Evolutionary conservation across 2,329 filamentous ascomycete species (phyloP).

Genomic region (Monilinia laxa): DNA sequence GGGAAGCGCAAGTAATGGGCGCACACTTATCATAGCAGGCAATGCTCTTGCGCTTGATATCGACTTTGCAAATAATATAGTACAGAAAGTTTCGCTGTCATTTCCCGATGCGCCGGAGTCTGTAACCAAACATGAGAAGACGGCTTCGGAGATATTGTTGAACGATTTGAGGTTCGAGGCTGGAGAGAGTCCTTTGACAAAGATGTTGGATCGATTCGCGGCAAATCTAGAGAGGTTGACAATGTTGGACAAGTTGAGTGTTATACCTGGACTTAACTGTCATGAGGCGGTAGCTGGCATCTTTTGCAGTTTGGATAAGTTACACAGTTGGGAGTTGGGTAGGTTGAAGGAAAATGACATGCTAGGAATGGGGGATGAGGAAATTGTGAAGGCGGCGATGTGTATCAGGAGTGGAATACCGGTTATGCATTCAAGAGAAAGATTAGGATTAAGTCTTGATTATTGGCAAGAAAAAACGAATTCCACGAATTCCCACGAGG

Average conservation of each 20-base stretch:
- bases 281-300: conserved; percentile 75
- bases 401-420: conserved; percentile 71
- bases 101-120: conserved; percentile 60
- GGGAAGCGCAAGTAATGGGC: conserved; percentile 49
- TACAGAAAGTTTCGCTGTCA: conserved; percentile 60
- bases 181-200: conserved; percentile 64
- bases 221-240: conserved; percentile 70
- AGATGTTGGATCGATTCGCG: conserved; percentile 68
- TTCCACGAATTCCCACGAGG: conserved; percentile 45
- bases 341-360: conserved; percentile 51
- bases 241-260: conserved; percentile 68
- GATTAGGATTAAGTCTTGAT: conserved; percentile 68
- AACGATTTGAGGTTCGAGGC: conserved; percentile 60
- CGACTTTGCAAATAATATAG: conserved; percentile 59
- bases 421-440: conserved; percentile 65
- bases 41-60: conserved; percentile 62
- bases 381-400: conserved; percentile 44
- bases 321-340: conserved; percentile 70
- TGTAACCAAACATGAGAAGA: conserved; percentile 59
- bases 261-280: conserved; percentile 67
- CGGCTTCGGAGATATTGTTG: conserved; percentile 64
- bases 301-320: conserved; percentile 64
- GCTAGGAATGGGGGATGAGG: conserved; percentile 48
- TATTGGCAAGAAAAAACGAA: conserved; percentile 74
- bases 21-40: conserved; percentile 61